Conservation (phyloP, 129 eudicot species). For the Arctium lappa region DNA sequence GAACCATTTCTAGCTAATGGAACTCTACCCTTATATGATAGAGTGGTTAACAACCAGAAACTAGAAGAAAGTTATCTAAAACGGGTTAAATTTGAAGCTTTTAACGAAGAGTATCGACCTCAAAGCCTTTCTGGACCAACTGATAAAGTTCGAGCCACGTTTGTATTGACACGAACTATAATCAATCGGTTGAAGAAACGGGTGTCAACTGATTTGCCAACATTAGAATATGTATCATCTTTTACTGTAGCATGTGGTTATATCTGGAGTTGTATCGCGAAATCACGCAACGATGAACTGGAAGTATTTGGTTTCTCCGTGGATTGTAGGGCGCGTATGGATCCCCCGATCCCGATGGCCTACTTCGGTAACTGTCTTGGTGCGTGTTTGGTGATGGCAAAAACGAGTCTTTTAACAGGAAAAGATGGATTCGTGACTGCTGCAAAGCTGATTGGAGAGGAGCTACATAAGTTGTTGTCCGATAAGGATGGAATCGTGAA, state of each 20-base stretch:
- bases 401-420: background rate
- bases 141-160: conserved; percentile 36
- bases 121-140: conserved; percentile 3
- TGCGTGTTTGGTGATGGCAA: background rate
- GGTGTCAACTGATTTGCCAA: background rate
- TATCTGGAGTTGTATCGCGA: conserved; percentile 18
- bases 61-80: background rate
- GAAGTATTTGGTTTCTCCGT: background rate
- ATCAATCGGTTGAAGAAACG: conserved; percentile 24
- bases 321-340: conserved; percentile 14
- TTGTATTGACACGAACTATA: background rate
- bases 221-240: conserved; percentile 18
- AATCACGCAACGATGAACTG: background rate
- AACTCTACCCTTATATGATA: conserved; percentile 29
- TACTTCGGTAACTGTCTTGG: conserved; percentile 13
- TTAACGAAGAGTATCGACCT: background rate
- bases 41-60: conserved; percentile 15
- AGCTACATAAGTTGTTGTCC: background rate
- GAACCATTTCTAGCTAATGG: conserved; percentile 9
- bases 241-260: conserved; percentile 27
- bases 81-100: background rate
- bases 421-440: background rate
- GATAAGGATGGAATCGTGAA: conserved; percentile 9
- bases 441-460: background rate
- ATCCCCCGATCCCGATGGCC: background rate